Evolutionary conservation across 1,284 basidiomycete genomes (phyloP).

Genomic region (Sanguinoderma infundibulare): DNA sequence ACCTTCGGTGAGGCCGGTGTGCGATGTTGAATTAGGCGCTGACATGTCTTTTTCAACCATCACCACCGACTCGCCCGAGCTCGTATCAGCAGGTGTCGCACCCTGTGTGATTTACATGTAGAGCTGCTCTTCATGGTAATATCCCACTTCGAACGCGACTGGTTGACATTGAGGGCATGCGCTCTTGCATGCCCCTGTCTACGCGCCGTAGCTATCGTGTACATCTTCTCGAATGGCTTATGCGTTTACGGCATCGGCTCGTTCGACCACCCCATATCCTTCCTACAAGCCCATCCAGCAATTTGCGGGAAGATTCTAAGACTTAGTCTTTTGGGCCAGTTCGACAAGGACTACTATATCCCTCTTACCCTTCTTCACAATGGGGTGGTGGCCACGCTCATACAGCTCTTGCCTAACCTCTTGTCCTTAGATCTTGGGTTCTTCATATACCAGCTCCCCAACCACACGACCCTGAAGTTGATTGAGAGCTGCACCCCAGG

Average conservation of each 20-base stretch:
- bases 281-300: not conserved
- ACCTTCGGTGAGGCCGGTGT: too few relatives aligned
- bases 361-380: not conserved
- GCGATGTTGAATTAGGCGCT: not conserved
- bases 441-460: not conserved
- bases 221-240: not conserved
- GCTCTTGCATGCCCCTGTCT: not conserved
- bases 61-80: not conserved
- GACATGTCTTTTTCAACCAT: not conserved
- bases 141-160: not conserved
- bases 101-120: not conserved
- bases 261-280: not conserved
- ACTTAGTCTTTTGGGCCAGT: not conserved
- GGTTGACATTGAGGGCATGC: not conserved
- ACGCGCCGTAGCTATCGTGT: not conserved
- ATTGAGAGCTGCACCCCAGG: not conserved
- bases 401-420: not conserved
- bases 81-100: not conserved
- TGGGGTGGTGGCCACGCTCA: not conserved
- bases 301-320: not conserved
- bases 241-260: not conserved
- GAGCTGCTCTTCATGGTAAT: not conserved
- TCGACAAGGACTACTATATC: not conserved
- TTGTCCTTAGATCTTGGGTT: not conserved
- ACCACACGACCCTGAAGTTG: not conserved